Conservation (phyloP, 2,329 filamentous ascomycete species). For the Atkinsonella texensis region DNA sequence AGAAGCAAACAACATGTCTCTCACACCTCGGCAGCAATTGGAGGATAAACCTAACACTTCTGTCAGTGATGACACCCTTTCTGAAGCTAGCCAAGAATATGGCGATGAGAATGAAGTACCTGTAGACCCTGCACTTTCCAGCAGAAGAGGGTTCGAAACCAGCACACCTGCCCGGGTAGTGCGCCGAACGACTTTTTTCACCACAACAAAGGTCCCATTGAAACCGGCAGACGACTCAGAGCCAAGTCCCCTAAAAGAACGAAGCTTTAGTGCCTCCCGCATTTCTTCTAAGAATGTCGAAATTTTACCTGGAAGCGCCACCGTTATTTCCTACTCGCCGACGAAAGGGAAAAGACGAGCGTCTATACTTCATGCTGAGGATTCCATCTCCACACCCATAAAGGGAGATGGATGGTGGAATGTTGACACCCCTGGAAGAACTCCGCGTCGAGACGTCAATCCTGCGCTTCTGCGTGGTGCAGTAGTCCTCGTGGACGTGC, state of each 20-base stretch:
- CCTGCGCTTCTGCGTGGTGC: constrained; percentile 51
- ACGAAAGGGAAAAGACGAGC: constrained; percentile 26
- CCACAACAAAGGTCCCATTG: constrained; percentile 65
- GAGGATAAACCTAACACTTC: constrained; percentile 21
- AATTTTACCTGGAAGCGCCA: constrained; percentile 34
- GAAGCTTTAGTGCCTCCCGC: constrained; percentile 38
- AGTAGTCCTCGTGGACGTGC: constrained; percentile 72
- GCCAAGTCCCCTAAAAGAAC: constrained; percentile 34
- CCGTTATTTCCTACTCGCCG: constrained; percentile 43
- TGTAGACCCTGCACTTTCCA: constrained; percentile 35
- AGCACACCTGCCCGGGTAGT: constrained; percentile 44
- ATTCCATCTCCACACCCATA: constrained; percentile 18
- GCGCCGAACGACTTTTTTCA: constrained; percentile 46
- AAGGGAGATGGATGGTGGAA: constrained; percentile 42
- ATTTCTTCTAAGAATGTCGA: constrained; percentile 31
- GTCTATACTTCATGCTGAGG: neutral
- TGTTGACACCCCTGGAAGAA: constrained; percentile 43
- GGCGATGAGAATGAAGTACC: constrained; percentile 53
- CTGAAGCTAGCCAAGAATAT: constrained; percentile 53
- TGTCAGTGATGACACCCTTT: constrained; percentile 35
- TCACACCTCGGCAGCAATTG: constrained; percentile 32
- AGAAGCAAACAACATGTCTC: constrained; percentile 49
- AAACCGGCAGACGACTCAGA: constrained; percentile 53
- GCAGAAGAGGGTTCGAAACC: constrained; percentile 20
- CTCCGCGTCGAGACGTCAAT: constrained; percentile 41